A percentile compares a stretch with the other conserved stretches of the same genome.
Conservation (phyloP, 345 rosid species). For the Gossypium anomalum region DNA sequence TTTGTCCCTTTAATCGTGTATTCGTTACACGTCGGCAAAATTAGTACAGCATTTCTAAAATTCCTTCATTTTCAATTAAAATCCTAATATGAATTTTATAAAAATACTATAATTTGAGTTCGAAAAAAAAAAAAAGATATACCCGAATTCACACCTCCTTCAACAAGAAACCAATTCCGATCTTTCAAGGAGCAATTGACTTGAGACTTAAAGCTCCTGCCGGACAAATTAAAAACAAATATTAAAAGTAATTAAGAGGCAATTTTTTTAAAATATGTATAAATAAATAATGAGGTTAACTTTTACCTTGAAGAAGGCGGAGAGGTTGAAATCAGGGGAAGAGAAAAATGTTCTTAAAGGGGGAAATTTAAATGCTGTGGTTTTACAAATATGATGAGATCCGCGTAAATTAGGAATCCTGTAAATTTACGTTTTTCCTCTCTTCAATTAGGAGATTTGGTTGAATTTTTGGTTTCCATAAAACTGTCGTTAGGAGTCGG, state of each 20-base stretch:
- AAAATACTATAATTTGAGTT: neutral
- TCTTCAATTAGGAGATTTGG: neutral
- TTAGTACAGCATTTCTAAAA: neutral
- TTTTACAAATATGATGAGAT: neutral
- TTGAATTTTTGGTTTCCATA: neutral
- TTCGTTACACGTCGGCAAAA: neutral
- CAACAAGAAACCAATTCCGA: constrained; percentile 6
- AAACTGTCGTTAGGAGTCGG: neutral
- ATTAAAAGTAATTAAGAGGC: neutral
- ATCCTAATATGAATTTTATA: neutral
- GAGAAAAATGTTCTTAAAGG: neutral
- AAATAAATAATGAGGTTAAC: neutral
- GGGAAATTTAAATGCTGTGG: neutral
- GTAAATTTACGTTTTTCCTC: neutral
- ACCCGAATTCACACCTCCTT: neutral
- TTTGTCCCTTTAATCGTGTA: neutral
- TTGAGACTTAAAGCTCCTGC: neutral
- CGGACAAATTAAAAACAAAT: neutral
- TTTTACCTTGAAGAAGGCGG: constrained; percentile 5
- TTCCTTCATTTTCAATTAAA: neutral
- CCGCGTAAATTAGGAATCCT: neutral
- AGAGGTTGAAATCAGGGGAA: neutral
- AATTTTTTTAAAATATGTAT: neutral
- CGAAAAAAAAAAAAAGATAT: neutral
- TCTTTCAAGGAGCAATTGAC: neutral